Base-by-base conservation (phyloP, 2,329 filamentous ascomycete species). In the Colletotrichum sp. region DNA sequence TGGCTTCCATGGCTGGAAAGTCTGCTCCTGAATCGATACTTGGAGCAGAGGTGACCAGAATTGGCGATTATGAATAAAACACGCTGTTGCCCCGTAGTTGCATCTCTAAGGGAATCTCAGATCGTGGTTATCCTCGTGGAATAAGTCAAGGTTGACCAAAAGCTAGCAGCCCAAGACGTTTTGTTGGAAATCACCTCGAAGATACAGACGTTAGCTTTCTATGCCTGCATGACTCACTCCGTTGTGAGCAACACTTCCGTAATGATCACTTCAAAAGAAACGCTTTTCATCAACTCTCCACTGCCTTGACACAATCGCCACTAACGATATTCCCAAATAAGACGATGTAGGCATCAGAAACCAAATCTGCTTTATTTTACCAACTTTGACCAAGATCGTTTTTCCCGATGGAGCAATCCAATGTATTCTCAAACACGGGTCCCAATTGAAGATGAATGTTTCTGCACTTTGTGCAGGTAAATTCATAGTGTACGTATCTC, bases 21-120 rank as follows among this genome's bases (percentile, higher is more conserved):
- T 1, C 5, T 43, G 3, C 38, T 12, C 0, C 18, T 43, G 38
- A 10, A 2, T 10, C 5, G 4, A 0, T 7, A 12, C 0, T 4
- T 43, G 9, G 38, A 43, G 5, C 18, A 7, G 0, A 43, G 4
- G 2, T 3, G 38, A n/a, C 18, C 0, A 43, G 38, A 43, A 43
- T 0, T 18, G 16, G 16, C 36, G 16, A 1, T 38, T 16, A 4
- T 18, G 36, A 18, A 38, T 38, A 2, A 1, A 9, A 18, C 1
- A 16, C 15, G 2, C 1, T 16, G 34, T 4, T 36, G 6, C 34
- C 8, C 34, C 15, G 6, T 36, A 36, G 34, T 3, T 36, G 13
- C 6, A 36, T 3, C 1, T 30, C 30, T 32, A 32, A 32, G 4
- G 30, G 30, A 32, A 30, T 10, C 30, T 4, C 2, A 30, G 30